Conservation (phyloP, 495 filamentous ascomycete genomes). For the Aspergillus incahuasiensis region DNA sequence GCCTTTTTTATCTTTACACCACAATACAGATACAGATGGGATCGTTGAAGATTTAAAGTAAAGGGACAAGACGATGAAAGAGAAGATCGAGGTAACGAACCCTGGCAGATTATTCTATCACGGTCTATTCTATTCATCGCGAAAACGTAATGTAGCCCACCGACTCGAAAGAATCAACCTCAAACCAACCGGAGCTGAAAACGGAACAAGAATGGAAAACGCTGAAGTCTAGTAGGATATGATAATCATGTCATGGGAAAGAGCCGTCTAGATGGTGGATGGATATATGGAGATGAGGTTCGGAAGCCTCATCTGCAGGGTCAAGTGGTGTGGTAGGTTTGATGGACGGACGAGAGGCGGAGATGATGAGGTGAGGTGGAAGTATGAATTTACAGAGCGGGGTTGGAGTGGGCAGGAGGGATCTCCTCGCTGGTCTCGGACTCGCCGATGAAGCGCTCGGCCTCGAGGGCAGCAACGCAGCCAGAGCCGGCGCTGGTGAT, state of each 20-base stretch:
- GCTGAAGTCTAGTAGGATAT: conserved; percentile 15
- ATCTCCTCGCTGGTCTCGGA: conserved; percentile 49
- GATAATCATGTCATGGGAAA: not conserved
- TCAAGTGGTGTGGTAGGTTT: too few relatives aligned
- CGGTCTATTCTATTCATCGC: conserved; percentile 12
- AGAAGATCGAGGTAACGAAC: not conserved
- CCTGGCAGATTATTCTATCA: conserved; percentile 16
- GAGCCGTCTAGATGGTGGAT: conserved; percentile 6
- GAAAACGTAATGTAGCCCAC: conserved; percentile 5
- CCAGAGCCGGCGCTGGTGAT: conserved; percentile 96
- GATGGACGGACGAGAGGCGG: not conserved
- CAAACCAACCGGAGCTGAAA: not conserved
- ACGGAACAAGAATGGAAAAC: conserved; percentile 17
- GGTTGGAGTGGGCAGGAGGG: conserved; percentile 45
- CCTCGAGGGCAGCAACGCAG: conserved; percentile 91
- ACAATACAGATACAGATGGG: too few relatives aligned
- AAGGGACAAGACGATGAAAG: not conserved
- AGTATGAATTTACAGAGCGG: conserved; percentile 48
- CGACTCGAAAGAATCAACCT: conserved; percentile 5
- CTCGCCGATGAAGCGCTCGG: conserved; percentile 86
- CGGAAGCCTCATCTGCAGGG: conserved; percentile 3
- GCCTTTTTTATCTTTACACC: too few relatives aligned
- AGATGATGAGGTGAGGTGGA: not conserved
- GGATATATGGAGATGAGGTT: not conserved
- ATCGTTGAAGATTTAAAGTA: too few relatives aligned